Evolutionary conservation across 129 eudicot genomes (phyloP).

Genomic region (Arctium minus): DNA sequence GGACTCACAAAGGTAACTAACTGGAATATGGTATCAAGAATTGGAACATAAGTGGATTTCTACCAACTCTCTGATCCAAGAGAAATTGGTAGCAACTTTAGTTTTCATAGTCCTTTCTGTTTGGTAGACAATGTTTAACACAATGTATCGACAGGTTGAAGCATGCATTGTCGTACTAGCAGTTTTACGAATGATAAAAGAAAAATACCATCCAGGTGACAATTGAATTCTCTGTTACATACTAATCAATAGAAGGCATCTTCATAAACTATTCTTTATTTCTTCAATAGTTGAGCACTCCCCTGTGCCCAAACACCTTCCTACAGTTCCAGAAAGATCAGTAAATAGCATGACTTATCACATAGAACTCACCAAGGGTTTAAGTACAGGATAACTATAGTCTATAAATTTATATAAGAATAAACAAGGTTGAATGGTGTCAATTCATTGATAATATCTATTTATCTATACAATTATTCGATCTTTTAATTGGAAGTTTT

Average conservation of each 20-base stretch:
- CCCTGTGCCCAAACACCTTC: no score
- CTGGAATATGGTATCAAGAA: neutral
- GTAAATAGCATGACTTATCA: no score
- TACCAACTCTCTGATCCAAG: neutral
- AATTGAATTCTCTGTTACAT: conserved; percentile 1
- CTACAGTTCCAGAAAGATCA: no score
- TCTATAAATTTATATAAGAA: neutral
- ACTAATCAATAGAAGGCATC: neutral
- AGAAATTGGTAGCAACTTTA: neutral
- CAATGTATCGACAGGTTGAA: conserved; percentile 60
- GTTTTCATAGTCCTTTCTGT: neutral
- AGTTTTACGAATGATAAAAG: conserved; percentile 86
- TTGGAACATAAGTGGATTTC: neutral
- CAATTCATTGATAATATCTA: neutral
- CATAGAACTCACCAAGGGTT: neutral
- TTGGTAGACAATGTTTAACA: neutral
- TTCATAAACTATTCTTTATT: no score
- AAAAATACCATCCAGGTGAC: conserved; percentile 64
- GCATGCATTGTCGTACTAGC: conserved; percentile 94
- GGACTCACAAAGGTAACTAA: conserved; percentile 81
- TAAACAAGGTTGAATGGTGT: neutral
- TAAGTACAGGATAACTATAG: neutral
- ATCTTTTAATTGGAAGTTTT: conserved; percentile 87
- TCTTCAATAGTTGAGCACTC: no score
- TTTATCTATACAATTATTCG: conserved; percentile 68